Evolutionary conservation across 352 stramenopile species (phyloP).

Genomic region (Plasmopara muralis): DNA sequence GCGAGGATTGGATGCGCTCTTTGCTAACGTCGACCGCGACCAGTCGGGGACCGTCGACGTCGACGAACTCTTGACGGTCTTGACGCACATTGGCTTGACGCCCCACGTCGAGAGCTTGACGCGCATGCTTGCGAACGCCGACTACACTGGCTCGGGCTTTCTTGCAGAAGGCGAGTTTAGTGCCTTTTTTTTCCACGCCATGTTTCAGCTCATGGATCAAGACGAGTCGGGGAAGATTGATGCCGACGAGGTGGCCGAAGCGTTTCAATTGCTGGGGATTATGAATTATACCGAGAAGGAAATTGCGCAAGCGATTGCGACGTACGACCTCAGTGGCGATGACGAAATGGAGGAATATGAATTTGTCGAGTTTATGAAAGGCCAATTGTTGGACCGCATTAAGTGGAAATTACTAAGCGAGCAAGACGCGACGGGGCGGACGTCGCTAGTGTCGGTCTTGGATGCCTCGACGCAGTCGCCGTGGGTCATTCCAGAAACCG

Average conservation of each 20-base stretch:
- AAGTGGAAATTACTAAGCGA: slow-evolving; percentile 34
- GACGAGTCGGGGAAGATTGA: slow-evolving; percentile 74
- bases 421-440: not conserved
- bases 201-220: slow-evolving; percentile 72
- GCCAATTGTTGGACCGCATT: slow-evolving; percentile 51
- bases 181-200: slow-evolving; percentile 61
- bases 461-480: slow-evolving; percentile 50
- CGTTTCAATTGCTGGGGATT: slow-evolving; percentile 66
- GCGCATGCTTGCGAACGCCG: slow-evolving; percentile 39
- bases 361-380: slow-evolving; percentile 78
- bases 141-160: slow-evolving; percentile 44
- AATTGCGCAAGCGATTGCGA: slow-evolving; percentile 51
- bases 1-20: slow-evolving; percentile 50
- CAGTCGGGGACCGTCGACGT: slow-evolving; percentile 51
- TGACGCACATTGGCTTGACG: slow-evolving; percentile 64
- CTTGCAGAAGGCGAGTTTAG: slow-evolving; percentile 57
- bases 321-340: slow-evolving; percentile 69
- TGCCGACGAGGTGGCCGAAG: slow-evolving; percentile 61
- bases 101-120: slow-evolving; percentile 41
- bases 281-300: slow-evolving; percentile 54
- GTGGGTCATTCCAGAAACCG: slow-evolving; percentile 59
- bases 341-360: slow-evolving; percentile 77
- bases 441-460: slow-evolving; percentile 29
- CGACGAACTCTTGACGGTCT: slow-evolving; percentile 48
- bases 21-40: slow-evolving; percentile 57